These are phyloP conservation scores for Ustilago nuda DNA, from an alignment of 1,284 basidiomycete species.

Conservation along the genomic window DNA sequence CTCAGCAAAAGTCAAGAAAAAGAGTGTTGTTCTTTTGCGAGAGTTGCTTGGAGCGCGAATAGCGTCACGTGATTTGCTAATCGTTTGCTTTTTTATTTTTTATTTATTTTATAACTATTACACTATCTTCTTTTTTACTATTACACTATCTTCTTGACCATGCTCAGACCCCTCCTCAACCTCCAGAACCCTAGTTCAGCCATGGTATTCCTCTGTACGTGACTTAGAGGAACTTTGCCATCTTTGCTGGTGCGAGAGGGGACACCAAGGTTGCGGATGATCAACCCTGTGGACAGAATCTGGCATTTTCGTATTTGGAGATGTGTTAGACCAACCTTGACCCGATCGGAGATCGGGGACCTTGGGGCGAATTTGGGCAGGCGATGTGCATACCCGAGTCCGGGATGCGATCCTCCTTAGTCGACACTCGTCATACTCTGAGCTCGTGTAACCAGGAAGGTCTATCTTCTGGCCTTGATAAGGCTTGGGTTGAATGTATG, in stretches of 20 bases:
- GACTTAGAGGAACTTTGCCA: too few species aligned
- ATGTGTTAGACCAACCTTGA: background rate
- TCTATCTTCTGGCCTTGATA: background rate
- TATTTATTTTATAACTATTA: too few species aligned
- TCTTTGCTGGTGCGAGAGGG: too few species aligned
- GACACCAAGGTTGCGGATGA: too few species aligned
- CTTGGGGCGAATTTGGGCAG: constrained; percentile 16
- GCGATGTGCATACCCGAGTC: constrained; percentile 34
- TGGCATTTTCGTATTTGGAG: background rate
- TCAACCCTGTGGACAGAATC: too few species aligned
- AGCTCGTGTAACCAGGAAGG: background rate
- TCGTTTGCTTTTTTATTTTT: background rate
- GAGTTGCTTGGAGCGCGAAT: constrained; percentile 9
- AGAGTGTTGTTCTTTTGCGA: constrained; percentile 28
- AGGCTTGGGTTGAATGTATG: too few species aligned
- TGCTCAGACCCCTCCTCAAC: too few species aligned
- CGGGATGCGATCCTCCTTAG: background rate
- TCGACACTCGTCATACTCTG: background rate
- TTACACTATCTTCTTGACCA: too few species aligned
- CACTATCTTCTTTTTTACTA: too few species aligned
- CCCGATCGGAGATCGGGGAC: constrained; percentile 26
- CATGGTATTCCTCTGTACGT: too few species aligned
- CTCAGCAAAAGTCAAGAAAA: background rate
- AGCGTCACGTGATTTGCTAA: constrained; percentile 14
- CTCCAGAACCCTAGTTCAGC: too few species aligned